Evolutionary conservation across 305 asterid species (phyloP).

Genomic region (Euphrasia arctica): DNA sequence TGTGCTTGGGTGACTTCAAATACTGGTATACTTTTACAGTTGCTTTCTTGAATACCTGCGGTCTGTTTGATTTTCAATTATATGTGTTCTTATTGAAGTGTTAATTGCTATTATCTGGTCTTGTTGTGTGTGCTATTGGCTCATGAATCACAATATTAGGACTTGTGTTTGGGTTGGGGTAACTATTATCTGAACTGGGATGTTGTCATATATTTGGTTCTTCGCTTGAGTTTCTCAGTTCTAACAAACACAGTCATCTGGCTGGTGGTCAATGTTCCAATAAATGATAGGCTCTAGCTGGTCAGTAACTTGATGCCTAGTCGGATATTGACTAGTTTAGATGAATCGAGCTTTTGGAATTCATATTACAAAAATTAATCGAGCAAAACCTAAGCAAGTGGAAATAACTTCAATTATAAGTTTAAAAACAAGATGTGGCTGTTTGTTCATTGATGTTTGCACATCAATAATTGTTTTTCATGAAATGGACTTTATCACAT

Average conservation of each 20-base stretch:
- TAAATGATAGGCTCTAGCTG: no score
- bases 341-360: no score
- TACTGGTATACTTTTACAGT: conserved; percentile 49
- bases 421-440: no score
- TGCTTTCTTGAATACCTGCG: neutral
- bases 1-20: conserved; percentile 91
- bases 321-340: no score
- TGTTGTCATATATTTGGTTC: neutral
- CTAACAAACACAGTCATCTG: conserved; percentile 4
- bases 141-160: neutral
- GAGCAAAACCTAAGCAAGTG: no score
- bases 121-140: neutral
- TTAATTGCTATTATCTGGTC: conserved; percentile 3
- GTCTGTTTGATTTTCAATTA: conserved; percentile 3
- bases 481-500: no score
- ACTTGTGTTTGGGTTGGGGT: conserved; percentile 4
- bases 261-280: neutral
- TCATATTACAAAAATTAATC: no score
- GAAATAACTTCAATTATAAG: no score
- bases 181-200: conserved; percentile 1
- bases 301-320: no score
- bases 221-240: conserved; percentile 11
- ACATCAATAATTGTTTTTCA: no score
- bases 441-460: no score
- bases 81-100: neutral